Conservation (phyloP, 257 asterid genomes). For the Forsythia viridissima region DNA sequence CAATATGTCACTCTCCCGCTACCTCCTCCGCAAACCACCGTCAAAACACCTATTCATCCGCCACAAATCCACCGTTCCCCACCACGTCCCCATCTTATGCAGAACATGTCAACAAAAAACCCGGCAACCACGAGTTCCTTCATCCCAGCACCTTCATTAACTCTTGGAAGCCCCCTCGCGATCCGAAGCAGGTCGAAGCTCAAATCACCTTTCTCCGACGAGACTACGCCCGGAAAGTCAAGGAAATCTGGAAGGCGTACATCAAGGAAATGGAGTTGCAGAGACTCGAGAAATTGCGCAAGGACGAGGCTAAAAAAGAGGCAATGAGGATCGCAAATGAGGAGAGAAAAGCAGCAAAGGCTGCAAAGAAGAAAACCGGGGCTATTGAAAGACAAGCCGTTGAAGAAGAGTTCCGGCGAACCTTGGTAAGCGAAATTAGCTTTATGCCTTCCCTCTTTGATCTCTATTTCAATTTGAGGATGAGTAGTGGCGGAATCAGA, state of each 20-base stretch:
- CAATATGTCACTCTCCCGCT: conserved; percentile 47
- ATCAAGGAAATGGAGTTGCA: conserved; percentile 72
- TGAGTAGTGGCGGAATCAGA: too few species aligned
- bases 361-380: conserved; percentile 70
- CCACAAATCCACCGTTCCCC: conserved; percentile 28
- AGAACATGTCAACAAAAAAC: conserved; percentile 12
- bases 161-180: conserved; percentile 63
- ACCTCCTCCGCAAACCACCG: conserved; percentile 46
- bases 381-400: conserved; percentile 69
- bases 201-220: conserved; percentile 66
- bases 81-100: conserved; percentile 26
- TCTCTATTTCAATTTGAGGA: not conserved
- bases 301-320: conserved; percentile 67
- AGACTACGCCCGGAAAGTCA: conserved; percentile 61
- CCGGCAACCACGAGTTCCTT: conserved; percentile 48
- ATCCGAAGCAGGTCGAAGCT: conserved; percentile 72
- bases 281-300: conserved; percentile 66
- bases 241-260: conserved; percentile 58
- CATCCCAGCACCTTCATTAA: conserved; percentile 53
- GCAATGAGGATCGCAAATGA: conserved; percentile 74
- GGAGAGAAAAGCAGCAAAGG: conserved; percentile 70
- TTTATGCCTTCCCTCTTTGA: not conserved
- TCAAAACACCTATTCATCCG: conserved; percentile 28
- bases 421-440: conserved; percentile 48
- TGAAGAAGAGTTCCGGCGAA: conserved; percentile 60